phyloP scores from a whole-genome alignment of 2,329 filamentous ascomycete genomes.

The Ilyonectria mors-panacis region DNA sequence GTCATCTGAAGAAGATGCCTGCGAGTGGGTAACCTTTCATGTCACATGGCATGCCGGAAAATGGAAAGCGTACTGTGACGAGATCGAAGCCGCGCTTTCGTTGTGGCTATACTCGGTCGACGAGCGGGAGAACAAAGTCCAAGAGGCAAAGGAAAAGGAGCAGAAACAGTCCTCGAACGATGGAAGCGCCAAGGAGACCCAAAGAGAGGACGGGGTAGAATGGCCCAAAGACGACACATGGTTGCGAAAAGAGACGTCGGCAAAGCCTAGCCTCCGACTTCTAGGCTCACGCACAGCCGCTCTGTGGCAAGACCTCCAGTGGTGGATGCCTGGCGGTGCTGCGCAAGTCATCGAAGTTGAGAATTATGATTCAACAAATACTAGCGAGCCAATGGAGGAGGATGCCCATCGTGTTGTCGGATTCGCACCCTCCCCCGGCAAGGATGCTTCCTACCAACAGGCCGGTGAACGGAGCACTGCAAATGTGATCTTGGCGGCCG shows the following conservation, averaged over 20 bases:
- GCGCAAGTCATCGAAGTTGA: constrained; percentile 26
- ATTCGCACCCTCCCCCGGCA: constrained; percentile 5
- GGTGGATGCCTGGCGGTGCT: constrained; percentile 36
- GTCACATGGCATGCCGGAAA: too few relatives aligned
- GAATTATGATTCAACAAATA: neutral
- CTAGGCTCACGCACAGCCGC: constrained; percentile 26
- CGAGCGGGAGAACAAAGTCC: constrained; percentile 4
- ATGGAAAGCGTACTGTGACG: constrained; percentile 43
- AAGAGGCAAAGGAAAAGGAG: neutral
- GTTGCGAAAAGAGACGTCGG: constrained; percentile 34
- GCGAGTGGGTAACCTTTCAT: too few relatives aligned
- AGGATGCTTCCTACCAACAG: neutral
- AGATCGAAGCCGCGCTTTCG: constrained; percentile 51
- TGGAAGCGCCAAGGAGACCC: too few relatives aligned
- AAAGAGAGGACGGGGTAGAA: too few relatives aligned
- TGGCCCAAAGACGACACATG: constrained; percentile 26
- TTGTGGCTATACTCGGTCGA: constrained; percentile 48
- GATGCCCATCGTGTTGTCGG: neutral
- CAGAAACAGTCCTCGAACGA: too few relatives aligned
- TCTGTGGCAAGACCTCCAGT: constrained; percentile 30
- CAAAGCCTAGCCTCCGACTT: constrained; percentile 27
- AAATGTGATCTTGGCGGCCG: constrained; percentile 15
- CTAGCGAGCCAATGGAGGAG: neutral
- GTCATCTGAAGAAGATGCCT: too few relatives aligned
- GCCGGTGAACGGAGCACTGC: too few relatives aligned